Conservation (phyloP, 768 basidiomycete genomes). For the Trametes gibbosa region DNA sequence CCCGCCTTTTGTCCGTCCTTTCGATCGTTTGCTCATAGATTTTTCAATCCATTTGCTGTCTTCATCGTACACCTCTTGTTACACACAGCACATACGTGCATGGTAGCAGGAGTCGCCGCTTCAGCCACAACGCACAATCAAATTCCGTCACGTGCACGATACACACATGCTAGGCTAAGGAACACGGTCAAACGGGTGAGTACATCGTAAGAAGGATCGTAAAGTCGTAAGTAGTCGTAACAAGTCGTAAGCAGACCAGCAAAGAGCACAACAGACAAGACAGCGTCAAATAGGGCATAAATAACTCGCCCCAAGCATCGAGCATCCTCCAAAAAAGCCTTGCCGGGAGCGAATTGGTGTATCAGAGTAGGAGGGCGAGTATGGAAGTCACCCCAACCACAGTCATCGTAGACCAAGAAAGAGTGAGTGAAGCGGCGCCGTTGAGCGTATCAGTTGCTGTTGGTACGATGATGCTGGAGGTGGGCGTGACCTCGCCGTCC, state of each 20-base stretch:
- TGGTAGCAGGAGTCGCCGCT: neutral
- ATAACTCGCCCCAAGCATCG: slow-evolving; percentile 1
- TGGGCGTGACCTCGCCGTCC: slow-evolving; percentile 40
- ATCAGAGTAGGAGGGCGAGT: slow-evolving; percentile 2
- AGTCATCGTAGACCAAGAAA: neutral
- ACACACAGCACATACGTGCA: too few relatives aligned
- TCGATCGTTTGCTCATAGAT: neutral
- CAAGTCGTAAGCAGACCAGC: slow-evolving; percentile 18
- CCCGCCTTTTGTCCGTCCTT: neutral
- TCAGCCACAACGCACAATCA: neutral
- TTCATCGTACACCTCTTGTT: too few relatives aligned
- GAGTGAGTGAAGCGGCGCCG: neutral
- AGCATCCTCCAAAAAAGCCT: neutral
- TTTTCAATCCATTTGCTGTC: neutral
- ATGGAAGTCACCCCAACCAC: neutral
- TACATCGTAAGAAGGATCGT: neutral
- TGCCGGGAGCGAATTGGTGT: too few relatives aligned
- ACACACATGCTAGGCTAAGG: neutral
- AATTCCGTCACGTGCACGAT: neutral
- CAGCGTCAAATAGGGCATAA: slow-evolving; percentile 18
- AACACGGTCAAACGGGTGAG: neutral
- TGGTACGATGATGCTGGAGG: slow-evolving; percentile 22
- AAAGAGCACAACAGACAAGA: neutral
- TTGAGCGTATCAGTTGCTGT: slow-evolving; percentile 24
- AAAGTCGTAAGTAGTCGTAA: neutral